A percentile compares a stretch with the other conserved stretches of the same genome.
phyloP scores from a whole-genome alignment of 2,329 filamentous ascomycete species.

The Cytospora mali region DNA sequence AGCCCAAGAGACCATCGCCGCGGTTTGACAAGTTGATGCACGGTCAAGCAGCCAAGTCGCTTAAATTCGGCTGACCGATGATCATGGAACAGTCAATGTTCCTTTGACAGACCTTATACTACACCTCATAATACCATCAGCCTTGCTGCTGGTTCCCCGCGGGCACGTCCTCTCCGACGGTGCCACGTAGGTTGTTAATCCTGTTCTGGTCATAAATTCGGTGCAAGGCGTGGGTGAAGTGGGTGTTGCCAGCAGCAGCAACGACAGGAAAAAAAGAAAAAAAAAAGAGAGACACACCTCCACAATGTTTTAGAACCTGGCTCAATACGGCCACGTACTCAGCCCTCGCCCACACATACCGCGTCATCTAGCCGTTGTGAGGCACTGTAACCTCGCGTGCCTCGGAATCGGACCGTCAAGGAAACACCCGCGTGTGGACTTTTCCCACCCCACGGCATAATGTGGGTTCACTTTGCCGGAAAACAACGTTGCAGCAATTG shows the following conservation, averaged over 20 bases:
- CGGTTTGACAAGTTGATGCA: neutral
- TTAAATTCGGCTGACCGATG: neutral
- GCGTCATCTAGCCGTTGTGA: neutral
- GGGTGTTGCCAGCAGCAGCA: neutral
- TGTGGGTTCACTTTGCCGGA: neutral
- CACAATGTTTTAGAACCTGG: neutral
- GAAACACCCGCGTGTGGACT: neutral
- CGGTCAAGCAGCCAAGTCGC: neutral
- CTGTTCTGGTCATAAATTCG: neutral
- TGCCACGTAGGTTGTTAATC: neutral
- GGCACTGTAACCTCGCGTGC: too few relatives aligned
- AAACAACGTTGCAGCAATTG: neutral
- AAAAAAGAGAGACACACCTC: neutral
- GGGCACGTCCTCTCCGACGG: neutral
- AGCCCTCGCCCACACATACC: neutral
- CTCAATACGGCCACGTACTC: neutral
- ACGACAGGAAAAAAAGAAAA: too few relatives aligned
- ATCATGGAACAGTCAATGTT: neutral
- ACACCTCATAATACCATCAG: neutral
- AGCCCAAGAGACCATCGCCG: neutral
- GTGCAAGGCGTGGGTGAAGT: neutral
- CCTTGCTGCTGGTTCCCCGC: neutral
- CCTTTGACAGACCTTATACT: neutral
- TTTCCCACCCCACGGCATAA: neutral
- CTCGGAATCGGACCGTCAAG: neutral